Evolutionary conservation across 2,329 filamentous ascomycete species (phyloP).

Genomic region (Botryotinia convoluta): DNA sequence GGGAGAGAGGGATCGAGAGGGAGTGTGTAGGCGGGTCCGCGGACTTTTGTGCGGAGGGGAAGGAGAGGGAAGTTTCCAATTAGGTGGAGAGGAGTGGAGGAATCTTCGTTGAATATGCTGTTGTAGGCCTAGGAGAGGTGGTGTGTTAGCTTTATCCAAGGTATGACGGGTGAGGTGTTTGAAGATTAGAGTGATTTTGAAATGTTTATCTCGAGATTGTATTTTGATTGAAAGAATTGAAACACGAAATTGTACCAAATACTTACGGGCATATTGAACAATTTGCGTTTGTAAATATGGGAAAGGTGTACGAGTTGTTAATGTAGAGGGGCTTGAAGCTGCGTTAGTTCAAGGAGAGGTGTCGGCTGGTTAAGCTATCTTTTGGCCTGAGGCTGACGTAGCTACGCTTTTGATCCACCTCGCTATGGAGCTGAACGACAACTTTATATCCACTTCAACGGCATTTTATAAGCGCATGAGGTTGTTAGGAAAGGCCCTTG

Average conservation of each 20-base stretch:
- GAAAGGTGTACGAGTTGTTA: not conserved
- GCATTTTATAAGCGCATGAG: not conserved
- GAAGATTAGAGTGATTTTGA: not conserved
- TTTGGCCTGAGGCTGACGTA: conserved; percentile 11
- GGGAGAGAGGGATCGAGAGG: conserved; percentile 51
- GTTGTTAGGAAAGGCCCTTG: not conserved
- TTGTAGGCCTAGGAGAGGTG: conserved; percentile 74
- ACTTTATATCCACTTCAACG: conserved; percentile 1
- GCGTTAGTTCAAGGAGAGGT: conserved; percentile 16
- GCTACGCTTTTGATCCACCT: conserved; percentile 1
- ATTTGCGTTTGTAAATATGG: not conserved
- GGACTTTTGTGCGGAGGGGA: conserved; percentile 89
- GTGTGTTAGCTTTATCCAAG: conserved; percentile 3
- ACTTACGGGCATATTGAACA: conserved; percentile 15
- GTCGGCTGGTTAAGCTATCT: conserved; percentile 6
- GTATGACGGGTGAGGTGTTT: not conserved
- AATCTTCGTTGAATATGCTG: conserved; percentile 90
- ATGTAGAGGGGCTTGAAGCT: conserved; percentile 12
- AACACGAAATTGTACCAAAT: not conserved
- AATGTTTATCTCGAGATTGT: not conserved
- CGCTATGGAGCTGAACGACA: not conserved
- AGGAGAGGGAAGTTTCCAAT: conserved; percentile 93
- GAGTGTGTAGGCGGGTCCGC: conserved; percentile 90
- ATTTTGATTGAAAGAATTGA: not conserved
- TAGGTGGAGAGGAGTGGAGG: conserved; percentile 50